These are phyloP conservation scores for Agrocybe chaxingu DNA, from an alignment of 768 basidiomycete species.

Conservation along the genomic window DNA sequence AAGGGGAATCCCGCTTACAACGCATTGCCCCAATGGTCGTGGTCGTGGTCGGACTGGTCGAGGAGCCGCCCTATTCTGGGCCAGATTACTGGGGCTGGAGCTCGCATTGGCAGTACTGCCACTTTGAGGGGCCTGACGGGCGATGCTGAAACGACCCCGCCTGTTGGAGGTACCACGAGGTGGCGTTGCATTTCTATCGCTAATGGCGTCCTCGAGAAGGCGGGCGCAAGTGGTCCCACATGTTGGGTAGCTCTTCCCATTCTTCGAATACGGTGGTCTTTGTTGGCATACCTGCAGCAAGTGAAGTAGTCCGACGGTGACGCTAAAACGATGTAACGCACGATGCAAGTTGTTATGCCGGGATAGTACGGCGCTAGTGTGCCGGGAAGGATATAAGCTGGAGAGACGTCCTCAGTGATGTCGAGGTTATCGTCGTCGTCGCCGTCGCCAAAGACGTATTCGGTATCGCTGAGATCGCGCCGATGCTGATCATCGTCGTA, in stretches of 20 bases:
- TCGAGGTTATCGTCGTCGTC: conserved; percentile 3
- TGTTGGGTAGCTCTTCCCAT: conserved; percentile 19
- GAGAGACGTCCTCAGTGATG: neutral
- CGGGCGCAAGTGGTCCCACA: conserved; percentile 19
- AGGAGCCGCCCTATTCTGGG: too few species aligned
- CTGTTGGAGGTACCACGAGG: neutral
- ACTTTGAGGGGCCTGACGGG: neutral
- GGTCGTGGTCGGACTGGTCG: too few species aligned
- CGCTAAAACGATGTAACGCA: neutral
- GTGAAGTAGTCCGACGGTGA: neutral
- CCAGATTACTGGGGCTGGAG: too few species aligned
- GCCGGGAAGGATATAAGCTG: too few species aligned
- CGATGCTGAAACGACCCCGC: neutral
- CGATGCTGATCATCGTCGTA: neutral
- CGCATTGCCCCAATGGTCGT: too few species aligned
- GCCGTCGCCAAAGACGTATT: conserved; percentile 9
- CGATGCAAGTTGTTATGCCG: conserved; percentile 2
- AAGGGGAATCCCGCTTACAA: too few species aligned
- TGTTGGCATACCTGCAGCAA: conserved; percentile 3
- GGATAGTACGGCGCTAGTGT: too few species aligned
- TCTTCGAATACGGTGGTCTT: conserved; percentile 3
- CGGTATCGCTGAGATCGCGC: neutral
- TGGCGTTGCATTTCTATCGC: neutral
- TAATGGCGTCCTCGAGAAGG: conserved; percentile 1
- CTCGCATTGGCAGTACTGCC: too few species aligned